Evolutionary conservation across 352 stramenopile species (phyloP).

Genomic region (Phytophthora hibernalis): DNA sequence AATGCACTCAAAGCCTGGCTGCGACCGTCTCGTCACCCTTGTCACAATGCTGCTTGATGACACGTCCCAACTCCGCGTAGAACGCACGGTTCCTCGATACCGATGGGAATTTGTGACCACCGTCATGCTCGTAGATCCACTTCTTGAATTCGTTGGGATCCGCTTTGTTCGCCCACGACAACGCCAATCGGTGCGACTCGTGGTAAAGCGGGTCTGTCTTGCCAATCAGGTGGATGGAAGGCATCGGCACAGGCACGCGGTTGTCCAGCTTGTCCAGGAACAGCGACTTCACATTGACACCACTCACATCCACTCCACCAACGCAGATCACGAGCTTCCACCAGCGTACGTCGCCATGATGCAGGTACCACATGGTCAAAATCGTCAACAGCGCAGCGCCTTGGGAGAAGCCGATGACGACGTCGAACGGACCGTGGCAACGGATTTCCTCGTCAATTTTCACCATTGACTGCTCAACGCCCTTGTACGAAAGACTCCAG

Average conservation of each 20-base stretch:
- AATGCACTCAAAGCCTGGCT: slow-evolving; percentile 18
- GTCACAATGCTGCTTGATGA: slow-evolving; percentile 39
- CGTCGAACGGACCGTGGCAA: slow-evolving; percentile 47
- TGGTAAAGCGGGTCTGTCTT: slow-evolving; percentile 67
- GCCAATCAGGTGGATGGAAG: slow-evolving; percentile 62
- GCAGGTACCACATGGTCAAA: slow-evolving; percentile 47
- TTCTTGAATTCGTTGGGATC: slow-evolving; percentile 23
- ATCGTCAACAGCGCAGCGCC: slow-evolving; percentile 50
- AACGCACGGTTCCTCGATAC: slow-evolving; percentile 33
- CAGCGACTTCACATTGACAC: slow-evolving; percentile 40
- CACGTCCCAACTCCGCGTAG: slow-evolving; percentile 29
- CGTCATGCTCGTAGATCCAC: slow-evolving; percentile 44
- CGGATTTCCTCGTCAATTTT: slow-evolving; percentile 44
- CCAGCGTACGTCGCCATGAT: slow-evolving; percentile 25
- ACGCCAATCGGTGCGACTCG: slow-evolving; percentile 46
- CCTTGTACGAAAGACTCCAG: slow-evolving; percentile 43
- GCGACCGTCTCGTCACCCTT: slow-evolving; percentile 6
- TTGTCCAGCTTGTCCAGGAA: slow-evolving; percentile 41
- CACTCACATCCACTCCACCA: slow-evolving; percentile 44
- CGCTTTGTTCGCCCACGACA: slow-evolving; percentile 31
- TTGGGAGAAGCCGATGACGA: slow-evolving; percentile 62
- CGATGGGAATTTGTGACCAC: slow-evolving; percentile 47
- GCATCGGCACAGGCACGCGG: slow-evolving; percentile 39
- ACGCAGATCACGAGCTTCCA: slow-evolving; percentile 56
- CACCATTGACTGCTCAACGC: slow-evolving; percentile 46